These are phyloP conservation scores for Lichtheimia corymbifera DNA, from an alignment of 371 early-diverging fungal genomes.

Conservation along the genomic window DNA sequence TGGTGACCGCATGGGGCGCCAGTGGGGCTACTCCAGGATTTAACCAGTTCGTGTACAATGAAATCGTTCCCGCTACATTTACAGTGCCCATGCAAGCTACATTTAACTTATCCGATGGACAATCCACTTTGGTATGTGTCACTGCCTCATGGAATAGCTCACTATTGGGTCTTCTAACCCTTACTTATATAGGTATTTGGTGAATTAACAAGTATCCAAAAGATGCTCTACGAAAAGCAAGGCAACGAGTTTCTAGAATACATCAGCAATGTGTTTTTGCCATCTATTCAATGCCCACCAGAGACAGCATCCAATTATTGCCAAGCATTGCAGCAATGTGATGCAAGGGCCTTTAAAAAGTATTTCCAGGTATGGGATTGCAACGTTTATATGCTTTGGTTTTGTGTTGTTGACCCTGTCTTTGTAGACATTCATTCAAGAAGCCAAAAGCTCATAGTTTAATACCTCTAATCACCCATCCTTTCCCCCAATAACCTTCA, in stretches of 20 bases:
- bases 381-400: not conserved
- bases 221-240: conserved; percentile 64
- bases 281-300: conserved; percentile 70
- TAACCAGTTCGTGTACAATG: conserved; percentile 79
- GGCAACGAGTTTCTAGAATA: conserved; percentile 68
- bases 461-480: not conserved
- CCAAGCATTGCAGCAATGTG: conserved; percentile 68
- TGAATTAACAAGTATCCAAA: conserved; percentile 81
- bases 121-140: conserved; percentile 64
- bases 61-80: conserved; percentile 78
- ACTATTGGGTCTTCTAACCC: not conserved
- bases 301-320: conserved; percentile 64
- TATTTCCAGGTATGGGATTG: conserved; percentile 67
- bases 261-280: conserved; percentile 63
- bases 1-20: conserved; percentile 81
- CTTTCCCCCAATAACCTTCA: not conserved
- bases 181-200: conserved; percentile 57
- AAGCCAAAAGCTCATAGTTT: conserved; percentile 27
- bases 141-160: not conserved
- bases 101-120: conserved; percentile 83
- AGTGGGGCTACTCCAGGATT: conserved; percentile 56
- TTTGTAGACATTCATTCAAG: conserved; percentile 44
- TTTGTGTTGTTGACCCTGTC: not conserved
- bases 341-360: conserved; percentile 66
- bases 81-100: conserved; percentile 77